Evolutionary conservation across 2,329 filamentous ascomycete genomes (phyloP).

Genomic region (Albifimbria verrucaria): DNA sequence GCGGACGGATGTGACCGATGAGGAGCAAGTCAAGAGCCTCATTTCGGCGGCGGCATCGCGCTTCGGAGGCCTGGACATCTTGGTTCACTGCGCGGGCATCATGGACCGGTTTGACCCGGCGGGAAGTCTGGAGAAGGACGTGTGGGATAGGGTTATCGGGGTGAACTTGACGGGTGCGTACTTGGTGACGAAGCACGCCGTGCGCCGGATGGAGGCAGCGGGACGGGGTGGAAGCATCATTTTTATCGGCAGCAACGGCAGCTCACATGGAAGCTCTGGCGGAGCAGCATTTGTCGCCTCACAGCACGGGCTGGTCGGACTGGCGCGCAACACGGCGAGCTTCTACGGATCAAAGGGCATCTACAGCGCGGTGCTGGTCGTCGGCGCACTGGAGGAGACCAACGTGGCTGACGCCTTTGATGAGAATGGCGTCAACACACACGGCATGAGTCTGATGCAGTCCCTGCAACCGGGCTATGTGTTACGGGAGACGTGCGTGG

Average conservation of each 20-base stretch:
- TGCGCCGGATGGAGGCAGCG: constrained; percentile 27
- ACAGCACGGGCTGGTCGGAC: constrained; percentile 51
- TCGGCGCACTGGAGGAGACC: constrained; percentile 53
- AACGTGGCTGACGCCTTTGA: constrained; percentile 47
- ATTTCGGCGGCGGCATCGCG: constrained; percentile 12
- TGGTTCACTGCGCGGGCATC: constrained; percentile 57
- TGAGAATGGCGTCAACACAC: constrained; percentile 25
- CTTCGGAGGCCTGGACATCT: constrained; percentile 42
- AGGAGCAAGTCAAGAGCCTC: constrained; percentile 21
- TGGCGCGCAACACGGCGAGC: constrained; percentile 56
- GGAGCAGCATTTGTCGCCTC: constrained; percentile 49
- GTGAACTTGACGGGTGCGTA: constrained; percentile 56
- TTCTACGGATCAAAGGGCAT: constrained; percentile 54
- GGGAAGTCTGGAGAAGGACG: constrained; percentile 38
- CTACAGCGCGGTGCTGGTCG: constrained; percentile 42
- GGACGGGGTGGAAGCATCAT: constrained; percentile 42
- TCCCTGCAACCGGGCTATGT: constrained; percentile 23
- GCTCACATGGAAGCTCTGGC: constrained; percentile 33
- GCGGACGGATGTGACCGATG: constrained; percentile 14
- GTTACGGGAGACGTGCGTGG: constrained; percentile 22
- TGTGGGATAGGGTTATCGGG: constrained; percentile 52
- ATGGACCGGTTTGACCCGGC: constrained; percentile 55
- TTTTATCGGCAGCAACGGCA: constrained; percentile 49
- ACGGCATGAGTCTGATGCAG: constrained; percentile 24
- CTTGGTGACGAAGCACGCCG: constrained; percentile 47